phyloP scores from a whole-genome alignment of 352 stramenopile species.

The Phytophthora megakarya region DNA sequence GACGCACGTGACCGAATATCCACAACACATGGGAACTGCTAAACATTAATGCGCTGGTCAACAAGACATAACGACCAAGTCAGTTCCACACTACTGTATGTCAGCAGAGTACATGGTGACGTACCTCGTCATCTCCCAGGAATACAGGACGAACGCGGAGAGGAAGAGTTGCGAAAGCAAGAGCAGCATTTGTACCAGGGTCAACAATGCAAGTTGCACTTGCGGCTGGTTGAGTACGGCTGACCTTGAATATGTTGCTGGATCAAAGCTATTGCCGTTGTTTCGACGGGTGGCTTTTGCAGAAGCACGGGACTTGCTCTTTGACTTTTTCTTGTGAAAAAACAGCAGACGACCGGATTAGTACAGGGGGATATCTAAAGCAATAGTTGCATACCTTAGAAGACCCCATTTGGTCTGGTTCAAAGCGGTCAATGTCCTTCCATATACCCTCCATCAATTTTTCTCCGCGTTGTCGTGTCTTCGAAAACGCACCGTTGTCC shows the following conservation, averaged over 20 bases:
- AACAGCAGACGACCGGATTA: neutral
- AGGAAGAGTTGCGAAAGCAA: conserved; percentile 36
- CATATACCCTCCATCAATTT: conserved; percentile 31
- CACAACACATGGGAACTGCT: conserved; percentile 57
- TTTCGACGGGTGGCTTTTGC: neutral
- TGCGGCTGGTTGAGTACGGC: conserved; percentile 19
- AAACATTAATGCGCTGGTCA: conserved; percentile 43
- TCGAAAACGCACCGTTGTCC: conserved; percentile 23
- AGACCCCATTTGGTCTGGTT: conserved; percentile 19
- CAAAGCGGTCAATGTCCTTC: conserved; percentile 28
- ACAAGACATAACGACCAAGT: neutral
- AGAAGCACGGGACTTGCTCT: conserved; percentile 17
- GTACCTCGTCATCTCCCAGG: conserved; percentile 55
- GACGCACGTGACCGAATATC: conserved; percentile 41
- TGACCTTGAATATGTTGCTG: neutral
- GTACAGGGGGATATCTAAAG: too few species aligned
- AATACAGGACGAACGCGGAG: conserved; percentile 31
- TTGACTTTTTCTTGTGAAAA: conserved; percentile 34
- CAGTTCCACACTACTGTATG: neutral
- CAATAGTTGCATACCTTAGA: conserved; percentile 31
- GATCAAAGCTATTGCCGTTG: neutral
- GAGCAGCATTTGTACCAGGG: conserved; percentile 38
- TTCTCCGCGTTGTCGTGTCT: conserved; percentile 16
- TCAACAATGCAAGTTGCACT: conserved; percentile 39
- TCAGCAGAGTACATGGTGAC: neutral